These are phyloP conservation scores for Penicillium sp. DNA, from an alignment of 2,329 filamentous ascomycete species.

Conservation along the genomic window DNA sequence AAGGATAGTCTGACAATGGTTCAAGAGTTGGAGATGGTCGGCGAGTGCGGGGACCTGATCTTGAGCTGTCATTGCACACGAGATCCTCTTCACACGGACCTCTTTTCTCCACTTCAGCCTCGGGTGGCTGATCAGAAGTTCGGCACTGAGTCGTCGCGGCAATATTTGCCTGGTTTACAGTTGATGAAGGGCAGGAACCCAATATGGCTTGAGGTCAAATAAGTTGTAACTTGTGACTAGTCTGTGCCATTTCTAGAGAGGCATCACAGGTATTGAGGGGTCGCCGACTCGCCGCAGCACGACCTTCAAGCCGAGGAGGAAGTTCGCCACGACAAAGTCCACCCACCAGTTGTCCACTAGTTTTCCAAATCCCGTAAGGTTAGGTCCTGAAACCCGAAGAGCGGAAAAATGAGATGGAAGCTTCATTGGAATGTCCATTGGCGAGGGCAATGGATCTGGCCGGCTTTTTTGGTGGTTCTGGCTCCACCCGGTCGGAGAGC, in stretches of 20 bases:
- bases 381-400: background rate
- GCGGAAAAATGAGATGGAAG: background rate
- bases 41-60: conserved; percentile 1
- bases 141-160: background rate
- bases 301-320: background rate
- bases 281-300: background rate
- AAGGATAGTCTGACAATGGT: background rate
- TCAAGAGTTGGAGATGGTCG: background rate
- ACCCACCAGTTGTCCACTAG: no score
- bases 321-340: conserved; percentile 1
- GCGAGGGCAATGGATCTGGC: background rate
- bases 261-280: background rate
- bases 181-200: background rate
- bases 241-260: background rate
- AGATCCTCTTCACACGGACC: background rate
- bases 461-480: background rate
- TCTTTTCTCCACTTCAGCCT: background rate
- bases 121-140: background rate
- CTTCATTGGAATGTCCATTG: background rate
- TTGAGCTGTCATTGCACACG: conserved; percentile 3
- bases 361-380: background rate
- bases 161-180: background rate
- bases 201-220: background rate
- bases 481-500: conserved; percentile 5
- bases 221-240: no score